phyloP scores from a whole-genome alignment of 2,329 filamentous ascomycete genomes.

The Curvularia sp. region DNA sequence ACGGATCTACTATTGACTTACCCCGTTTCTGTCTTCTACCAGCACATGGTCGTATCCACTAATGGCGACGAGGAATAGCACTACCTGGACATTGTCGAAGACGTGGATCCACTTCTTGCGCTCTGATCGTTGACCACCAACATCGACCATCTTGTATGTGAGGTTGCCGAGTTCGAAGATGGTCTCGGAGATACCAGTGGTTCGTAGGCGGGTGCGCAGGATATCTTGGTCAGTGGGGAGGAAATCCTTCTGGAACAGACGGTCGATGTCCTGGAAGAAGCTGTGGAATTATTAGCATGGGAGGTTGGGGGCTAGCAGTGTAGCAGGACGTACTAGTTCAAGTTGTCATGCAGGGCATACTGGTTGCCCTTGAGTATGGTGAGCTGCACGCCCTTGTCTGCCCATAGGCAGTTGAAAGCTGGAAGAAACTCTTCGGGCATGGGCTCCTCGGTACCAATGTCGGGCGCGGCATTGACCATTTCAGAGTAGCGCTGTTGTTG shows the following conservation, averaged over 20 bases:
- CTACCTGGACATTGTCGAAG: conserved; percentile 90
- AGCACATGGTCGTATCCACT: conserved; percentile 96
- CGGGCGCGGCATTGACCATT: conserved; percentile 77
- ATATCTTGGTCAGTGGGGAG: conserved; percentile 94
- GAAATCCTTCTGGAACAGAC: conserved; percentile 72
- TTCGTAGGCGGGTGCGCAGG: conserved; percentile 85
- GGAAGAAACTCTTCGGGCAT: conserved; percentile 79
- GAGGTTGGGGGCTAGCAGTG: background rate
- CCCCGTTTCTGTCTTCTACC: conserved; percentile 94
- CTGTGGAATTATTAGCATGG: conserved; percentile 55
- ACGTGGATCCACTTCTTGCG: conserved; percentile 99
- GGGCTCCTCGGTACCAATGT: conserved; percentile 81
- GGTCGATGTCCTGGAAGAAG: conserved; percentile 76
- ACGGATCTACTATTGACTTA: conserved; percentile 58
- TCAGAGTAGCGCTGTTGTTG: conserved; percentile 73
- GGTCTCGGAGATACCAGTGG: conserved; percentile 95
- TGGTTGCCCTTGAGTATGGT: conserved; percentile 96
- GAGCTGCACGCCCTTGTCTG: conserved; percentile 79
- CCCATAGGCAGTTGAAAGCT: conserved; percentile 85
- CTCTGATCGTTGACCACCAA: conserved; percentile 93
- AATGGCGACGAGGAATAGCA: conserved; percentile 92
- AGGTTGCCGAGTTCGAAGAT: conserved; percentile 90
- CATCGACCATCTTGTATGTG: conserved; percentile 97
- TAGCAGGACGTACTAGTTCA: conserved; percentile 75
- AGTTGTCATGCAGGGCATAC: conserved; percentile 93